Conservation (phyloP, 805 yeast genomes). For the Wickerhamiella kurtzmanii region DNA sequence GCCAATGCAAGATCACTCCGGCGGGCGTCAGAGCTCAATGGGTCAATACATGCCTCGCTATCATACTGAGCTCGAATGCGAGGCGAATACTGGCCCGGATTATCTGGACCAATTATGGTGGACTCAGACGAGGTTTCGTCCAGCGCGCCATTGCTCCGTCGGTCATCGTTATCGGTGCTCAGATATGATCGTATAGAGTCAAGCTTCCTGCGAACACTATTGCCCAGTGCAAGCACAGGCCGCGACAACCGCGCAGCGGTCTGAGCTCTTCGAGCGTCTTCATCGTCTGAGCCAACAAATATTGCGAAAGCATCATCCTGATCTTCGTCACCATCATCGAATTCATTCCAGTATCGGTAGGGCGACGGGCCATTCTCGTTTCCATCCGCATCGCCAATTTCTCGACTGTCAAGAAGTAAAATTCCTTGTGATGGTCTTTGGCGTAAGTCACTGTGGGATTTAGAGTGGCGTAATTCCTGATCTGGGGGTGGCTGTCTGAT, state of each 20-base stretch:
- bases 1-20: conserved; percentile 33
- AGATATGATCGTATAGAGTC: conserved; percentile 4
- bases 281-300: conserved; percentile 24
- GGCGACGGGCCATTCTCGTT: conserved; percentile 1
- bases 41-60: conserved; percentile 7
- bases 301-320: conserved; percentile 23
- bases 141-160: conserved; percentile 2
- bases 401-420: not conserved
- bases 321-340: conserved; percentile 43
- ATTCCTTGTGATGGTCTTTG: not conserved
- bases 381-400: not conserved
- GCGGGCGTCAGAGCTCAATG: conserved; percentile 11
- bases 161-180: not conserved
- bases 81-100: conserved; percentile 12
- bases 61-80: conserved; percentile 5
- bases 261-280: conserved; percentile 20
- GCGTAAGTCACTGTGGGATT: not conserved
- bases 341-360: conserved; percentile 51
- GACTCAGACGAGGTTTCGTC: conserved; percentile 4
- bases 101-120: not conserved
- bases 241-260: conserved; percentile 24
- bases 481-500: conserved; percentile 30
- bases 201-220: conserved; percentile 16
- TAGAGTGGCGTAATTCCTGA: not conserved
- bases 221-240: conserved; percentile 20